phyloP scores from a whole-genome alignment of 1,139 yeast species.

The Protomyces inundatus region DNA sequence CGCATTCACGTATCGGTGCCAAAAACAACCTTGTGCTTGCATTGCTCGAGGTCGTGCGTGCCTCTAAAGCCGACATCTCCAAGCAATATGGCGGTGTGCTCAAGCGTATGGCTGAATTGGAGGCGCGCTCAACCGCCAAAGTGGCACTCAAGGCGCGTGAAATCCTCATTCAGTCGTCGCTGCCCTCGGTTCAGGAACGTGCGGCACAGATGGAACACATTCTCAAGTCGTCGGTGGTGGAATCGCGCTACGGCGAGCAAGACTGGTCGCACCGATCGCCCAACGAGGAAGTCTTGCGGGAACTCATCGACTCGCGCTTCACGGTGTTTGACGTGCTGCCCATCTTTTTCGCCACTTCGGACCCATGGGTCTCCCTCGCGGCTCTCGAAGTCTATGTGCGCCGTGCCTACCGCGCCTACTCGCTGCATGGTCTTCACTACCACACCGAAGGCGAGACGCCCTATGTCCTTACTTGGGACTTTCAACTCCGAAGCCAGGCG shows the following conservation, averaged over 20 bases:
- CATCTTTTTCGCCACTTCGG: slow-evolving; percentile 77
- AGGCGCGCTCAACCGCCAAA: slow-evolving; percentile 82
- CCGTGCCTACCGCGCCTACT: slow-evolving; percentile 95
- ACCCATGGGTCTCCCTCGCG: slow-evolving; percentile 87
- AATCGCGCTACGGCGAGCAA: slow-evolving; percentile 80
- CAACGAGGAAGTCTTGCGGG: slow-evolving; percentile 69
- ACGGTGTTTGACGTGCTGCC: slow-evolving; percentile 93
- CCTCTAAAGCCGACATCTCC: slow-evolving; percentile 68
- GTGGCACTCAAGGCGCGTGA: slow-evolving; percentile 96
- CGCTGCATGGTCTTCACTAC: slow-evolving; percentile 69
- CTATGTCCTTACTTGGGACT: slow-evolving; percentile 81
- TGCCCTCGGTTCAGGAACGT: slow-evolving; percentile 93
- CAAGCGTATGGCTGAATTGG: slow-evolving; percentile 77
- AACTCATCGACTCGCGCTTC: slow-evolving; percentile 91
- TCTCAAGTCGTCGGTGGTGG: slow-evolving; percentile 83
- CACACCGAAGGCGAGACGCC: slow-evolving; percentile 49
- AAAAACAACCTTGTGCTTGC: slow-evolving; percentile 87
- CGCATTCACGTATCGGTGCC: slow-evolving; percentile 90
- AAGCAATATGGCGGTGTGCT: slow-evolving; percentile 63
- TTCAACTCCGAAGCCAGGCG: slow-evolving; percentile 71
- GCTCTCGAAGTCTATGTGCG: slow-evolving; percentile 95
- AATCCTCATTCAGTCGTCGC: slow-evolving; percentile 88
- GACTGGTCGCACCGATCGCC: slow-evolving; percentile 71
- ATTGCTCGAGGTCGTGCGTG: slow-evolving; percentile 45
- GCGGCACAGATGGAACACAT: slow-evolving; percentile 96